Evolutionary conservation across 768 basidiomycete genomes (phyloP).

Genomic region (Podaxis sp.): DNA sequence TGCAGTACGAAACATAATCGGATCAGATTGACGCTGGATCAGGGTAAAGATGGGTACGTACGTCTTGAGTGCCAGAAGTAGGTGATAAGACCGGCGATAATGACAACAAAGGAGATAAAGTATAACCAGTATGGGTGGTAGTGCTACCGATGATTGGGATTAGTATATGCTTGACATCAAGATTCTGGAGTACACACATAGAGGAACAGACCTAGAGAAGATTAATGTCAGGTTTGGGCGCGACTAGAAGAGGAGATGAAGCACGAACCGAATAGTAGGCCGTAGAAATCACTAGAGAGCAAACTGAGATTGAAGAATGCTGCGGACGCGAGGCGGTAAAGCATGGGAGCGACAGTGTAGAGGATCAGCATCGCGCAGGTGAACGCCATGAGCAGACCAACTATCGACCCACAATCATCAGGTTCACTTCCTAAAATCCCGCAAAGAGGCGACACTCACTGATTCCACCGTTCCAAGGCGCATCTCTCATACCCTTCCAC

Average conservation of each 20-base stretch:
- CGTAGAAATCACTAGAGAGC: conserved; percentile 88
- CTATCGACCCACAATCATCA: conserved; percentile 23
- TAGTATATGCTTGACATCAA: neutral
- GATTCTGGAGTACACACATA: conserved; percentile 35
- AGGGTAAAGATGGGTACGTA: conserved; percentile 38
- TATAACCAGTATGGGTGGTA: conserved; percentile 87
- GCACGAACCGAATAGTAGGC: conserved; percentile 68
- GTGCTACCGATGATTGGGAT: conserved; percentile 45
- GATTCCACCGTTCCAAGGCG: conserved; percentile 71
- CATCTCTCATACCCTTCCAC: conserved; percentile 61
- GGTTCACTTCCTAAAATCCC: neutral
- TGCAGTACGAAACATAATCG: conserved; percentile 23
- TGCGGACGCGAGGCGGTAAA: conserved; percentile 85
- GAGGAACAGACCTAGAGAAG: conserved; percentile 44
- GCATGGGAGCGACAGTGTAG: conserved; percentile 82
- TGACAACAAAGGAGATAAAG: conserved; percentile 74
- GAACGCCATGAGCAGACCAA: conserved; percentile 41
- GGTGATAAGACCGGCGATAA: conserved; percentile 70
- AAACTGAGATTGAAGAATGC: conserved; percentile 84
- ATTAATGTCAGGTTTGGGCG: conserved; percentile 2
- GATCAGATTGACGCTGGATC: neutral
- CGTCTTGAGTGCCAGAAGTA: conserved; percentile 89
- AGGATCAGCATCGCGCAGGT: conserved; percentile 76
- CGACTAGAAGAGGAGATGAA: conserved; percentile 18
- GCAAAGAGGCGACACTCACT: conserved; percentile 40